These are phyloP conservation scores for Nicotiana tabacum DNA, from an alignment of 257 asterid species.

Conservation along the genomic window DNA sequence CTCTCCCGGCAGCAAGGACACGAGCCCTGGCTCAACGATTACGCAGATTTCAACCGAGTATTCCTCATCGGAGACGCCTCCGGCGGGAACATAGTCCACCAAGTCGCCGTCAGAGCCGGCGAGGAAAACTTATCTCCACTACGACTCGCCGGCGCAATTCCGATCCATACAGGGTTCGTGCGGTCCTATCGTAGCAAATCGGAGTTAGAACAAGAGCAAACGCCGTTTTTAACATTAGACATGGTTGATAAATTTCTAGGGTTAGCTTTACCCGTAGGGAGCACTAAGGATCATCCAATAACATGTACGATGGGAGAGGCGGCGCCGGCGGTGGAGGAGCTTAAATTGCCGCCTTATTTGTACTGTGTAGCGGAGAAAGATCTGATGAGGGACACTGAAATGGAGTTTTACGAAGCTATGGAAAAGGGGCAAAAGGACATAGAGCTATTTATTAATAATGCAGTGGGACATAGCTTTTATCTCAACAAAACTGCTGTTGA, in stretches of 20 bases:
- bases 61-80: slow-evolving; percentile 66
- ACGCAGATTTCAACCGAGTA: slow-evolving; percentile 35
- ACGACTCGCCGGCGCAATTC: slow-evolving; percentile 46
- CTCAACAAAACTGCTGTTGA: slow-evolving; percentile 55
- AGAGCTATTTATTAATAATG: slow-evolving; percentile 35
- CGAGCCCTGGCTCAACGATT: slow-evolving; percentile 23
- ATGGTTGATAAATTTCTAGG: slow-evolving; percentile 53
- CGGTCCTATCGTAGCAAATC: slow-evolving; percentile 48
- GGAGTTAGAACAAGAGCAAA: slow-evolving; percentile 54
- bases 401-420: slow-evolving; percentile 53
- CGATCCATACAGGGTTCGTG: slow-evolving; percentile 51
- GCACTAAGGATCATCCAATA: slow-evolving; percentile 55
- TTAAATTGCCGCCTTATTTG: slow-evolving; percentile 49
- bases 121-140: slow-evolving; percentile 22
- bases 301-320: slow-evolving; percentile 59
- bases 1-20: slow-evolving; percentile 18
- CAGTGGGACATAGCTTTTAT: slow-evolving; percentile 58
- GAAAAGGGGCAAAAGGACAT: slow-evolving; percentile 31
- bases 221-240: slow-evolving; percentile 48
- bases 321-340: slow-evolving; percentile 34
- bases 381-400: slow-evolving; percentile 33
- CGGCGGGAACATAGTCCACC: slow-evolving; percentile 58
- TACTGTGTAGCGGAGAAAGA: slow-evolving; percentile 62
- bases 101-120: slow-evolving; percentile 51
- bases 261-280: slow-evolving; percentile 52